A percentile compares a stretch with the other conserved stretches of the same genome.
phyloP scores from a whole-genome alignment of 352 stramenopile species.

The Phytophthora fragariae region DNA sequence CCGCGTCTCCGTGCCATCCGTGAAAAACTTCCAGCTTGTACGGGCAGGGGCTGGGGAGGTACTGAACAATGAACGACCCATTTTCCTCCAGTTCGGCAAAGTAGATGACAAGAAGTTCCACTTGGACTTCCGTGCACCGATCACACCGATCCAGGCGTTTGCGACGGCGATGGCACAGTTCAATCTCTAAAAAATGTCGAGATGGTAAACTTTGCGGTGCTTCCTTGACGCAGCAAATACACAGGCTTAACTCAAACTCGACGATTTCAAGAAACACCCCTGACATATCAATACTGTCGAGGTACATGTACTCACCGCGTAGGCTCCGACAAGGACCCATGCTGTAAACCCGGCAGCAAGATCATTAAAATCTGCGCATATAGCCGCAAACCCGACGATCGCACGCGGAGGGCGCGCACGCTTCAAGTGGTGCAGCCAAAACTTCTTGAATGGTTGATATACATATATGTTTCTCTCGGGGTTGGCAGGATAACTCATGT shows the following conservation, averaged over 20 bases:
- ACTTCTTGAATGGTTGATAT: too few relatives aligned
- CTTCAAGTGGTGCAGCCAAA: too few relatives aligned
- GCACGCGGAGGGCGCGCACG: too few relatives aligned
- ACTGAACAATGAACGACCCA: conserved; percentile 22
- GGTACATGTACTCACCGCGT: too few relatives aligned
- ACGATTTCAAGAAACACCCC: too few relatives aligned
- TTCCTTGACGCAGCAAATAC: not conserved
- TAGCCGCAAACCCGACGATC: too few relatives aligned
- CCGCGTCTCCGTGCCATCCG: conserved; percentile 73
- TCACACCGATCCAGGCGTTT: conserved; percentile 83
- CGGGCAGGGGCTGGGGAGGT: conserved; percentile 15
- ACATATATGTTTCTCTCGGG: too few relatives aligned
- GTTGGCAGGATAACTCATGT: too few relatives aligned
- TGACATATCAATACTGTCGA: too few relatives aligned
- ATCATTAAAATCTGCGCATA: too few relatives aligned
- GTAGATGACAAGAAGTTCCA: conserved; percentile 85
- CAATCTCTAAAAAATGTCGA: conserved; percentile 43
- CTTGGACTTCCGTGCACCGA: conserved; percentile 74
- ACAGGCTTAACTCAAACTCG: not conserved
- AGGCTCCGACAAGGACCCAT: too few relatives aligned
- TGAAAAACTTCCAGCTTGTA: conserved; percentile 88
- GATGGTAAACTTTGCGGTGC: not conserved
- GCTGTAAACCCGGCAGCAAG: too few relatives aligned
- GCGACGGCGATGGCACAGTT: conserved; percentile 73
- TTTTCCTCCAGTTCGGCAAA: conserved; percentile 83